Percentiles rank a stretch among this genome's conserved stretches.
phyloP scores from a whole-genome alignment of 352 stramenopile species.

The Phytophthora hybrid region DNA sequence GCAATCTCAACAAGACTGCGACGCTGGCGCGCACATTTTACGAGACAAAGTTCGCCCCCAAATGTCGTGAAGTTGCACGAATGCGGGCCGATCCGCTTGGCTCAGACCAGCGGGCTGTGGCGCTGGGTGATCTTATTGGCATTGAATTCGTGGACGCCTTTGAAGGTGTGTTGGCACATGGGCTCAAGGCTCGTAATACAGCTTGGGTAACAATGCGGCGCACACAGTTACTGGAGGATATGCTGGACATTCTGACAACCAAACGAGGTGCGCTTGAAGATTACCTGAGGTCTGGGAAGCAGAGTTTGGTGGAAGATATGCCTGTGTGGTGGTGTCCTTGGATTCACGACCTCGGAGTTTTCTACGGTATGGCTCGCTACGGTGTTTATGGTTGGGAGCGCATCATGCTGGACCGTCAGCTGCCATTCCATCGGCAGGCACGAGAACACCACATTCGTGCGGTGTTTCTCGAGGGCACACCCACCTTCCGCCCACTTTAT shows the following conservation, averaged over 20 bases:
- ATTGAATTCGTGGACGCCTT: slow-evolving; percentile 90
- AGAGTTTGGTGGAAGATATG: slow-evolving; percentile 75
- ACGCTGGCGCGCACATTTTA: slow-evolving; percentile 68
- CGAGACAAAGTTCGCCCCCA: slow-evolving; percentile 76
- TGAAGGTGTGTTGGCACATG: slow-evolving; percentile 84
- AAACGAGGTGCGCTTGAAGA: slow-evolving; percentile 48
- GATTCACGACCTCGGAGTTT: slow-evolving; percentile 83
- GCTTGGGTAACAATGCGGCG: slow-evolving; percentile 86
- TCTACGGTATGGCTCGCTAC: slow-evolving; percentile 84
- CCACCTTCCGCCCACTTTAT: slow-evolving; percentile 65
- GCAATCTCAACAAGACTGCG: slow-evolving; percentile 85
- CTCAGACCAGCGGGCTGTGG: slow-evolving; percentile 77
- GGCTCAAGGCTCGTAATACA: slow-evolving; percentile 86
- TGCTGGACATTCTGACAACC: slow-evolving; percentile 67
- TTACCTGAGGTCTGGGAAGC: slow-evolving; percentile 67
- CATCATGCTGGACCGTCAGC: slow-evolving; percentile 74
- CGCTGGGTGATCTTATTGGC: slow-evolving; percentile 78
- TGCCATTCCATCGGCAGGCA: slow-evolving; percentile 79
- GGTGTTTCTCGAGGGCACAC: slow-evolving; percentile 75
- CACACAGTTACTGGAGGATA: slow-evolving; percentile 74
- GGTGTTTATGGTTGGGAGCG: slow-evolving; percentile 76
- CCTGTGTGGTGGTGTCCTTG: slow-evolving; percentile 92
- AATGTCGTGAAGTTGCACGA: slow-evolving; percentile 77
- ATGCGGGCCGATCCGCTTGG: slow-evolving; percentile 85
- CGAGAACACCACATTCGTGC: slow-evolving; percentile 74